phyloP scores from a whole-genome alignment of 768 basidiomycete genomes.

The Agaricus blazei region DNA sequence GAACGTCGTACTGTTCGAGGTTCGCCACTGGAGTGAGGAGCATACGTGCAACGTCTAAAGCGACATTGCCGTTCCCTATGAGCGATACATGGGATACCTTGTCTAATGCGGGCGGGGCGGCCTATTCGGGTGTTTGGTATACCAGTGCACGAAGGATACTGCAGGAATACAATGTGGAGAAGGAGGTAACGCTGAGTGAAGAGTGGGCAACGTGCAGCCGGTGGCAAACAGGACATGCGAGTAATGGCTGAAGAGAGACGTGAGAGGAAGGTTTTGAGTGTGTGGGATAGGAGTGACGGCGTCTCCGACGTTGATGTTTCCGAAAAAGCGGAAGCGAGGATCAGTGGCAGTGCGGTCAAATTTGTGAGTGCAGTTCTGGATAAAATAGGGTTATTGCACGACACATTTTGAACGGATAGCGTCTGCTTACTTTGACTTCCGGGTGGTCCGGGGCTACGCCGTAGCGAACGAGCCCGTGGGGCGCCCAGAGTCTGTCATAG shows the following conservation, averaged over 20 bases:
- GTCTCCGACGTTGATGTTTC: slow-evolving; percentile 69
- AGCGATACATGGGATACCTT: slow-evolving; percentile 68
- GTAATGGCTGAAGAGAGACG: slow-evolving; percentile 64
- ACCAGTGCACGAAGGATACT: slow-evolving; percentile 89
- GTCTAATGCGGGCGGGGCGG: slow-evolving; percentile 61
- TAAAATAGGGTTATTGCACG: not conserved
- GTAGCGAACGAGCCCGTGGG: slow-evolving; percentile 91
- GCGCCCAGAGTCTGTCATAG: slow-evolving; percentile 90
- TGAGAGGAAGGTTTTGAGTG: slow-evolving; percentile 52
- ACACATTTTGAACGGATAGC: not conserved
- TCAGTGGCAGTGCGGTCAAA: slow-evolving; percentile 83
- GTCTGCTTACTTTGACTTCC: slow-evolving; percentile 77
- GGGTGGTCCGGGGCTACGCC: slow-evolving; percentile 98
- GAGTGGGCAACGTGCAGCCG: slow-evolving; percentile 67
- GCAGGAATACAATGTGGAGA: slow-evolving; percentile 59
- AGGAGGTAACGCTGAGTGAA: slow-evolving; percentile 51
- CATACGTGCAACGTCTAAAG: slow-evolving; percentile 88
- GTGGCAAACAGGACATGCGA: slow-evolving; percentile 84
- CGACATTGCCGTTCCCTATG: slow-evolving; percentile 94
- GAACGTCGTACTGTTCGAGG: slow-evolving; percentile 74
- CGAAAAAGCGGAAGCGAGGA: slow-evolving; percentile 82
- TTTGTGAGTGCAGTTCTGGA: slow-evolving; percentile 92
- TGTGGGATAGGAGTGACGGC: slow-evolving; percentile 39
- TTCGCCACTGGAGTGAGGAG: slow-evolving; percentile 65
- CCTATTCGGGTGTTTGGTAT: slow-evolving; percentile 83